Evolutionary conservation across 2,329 filamentous ascomycete genomes (phyloP).

Genomic region (Metarhizium album): DNA sequence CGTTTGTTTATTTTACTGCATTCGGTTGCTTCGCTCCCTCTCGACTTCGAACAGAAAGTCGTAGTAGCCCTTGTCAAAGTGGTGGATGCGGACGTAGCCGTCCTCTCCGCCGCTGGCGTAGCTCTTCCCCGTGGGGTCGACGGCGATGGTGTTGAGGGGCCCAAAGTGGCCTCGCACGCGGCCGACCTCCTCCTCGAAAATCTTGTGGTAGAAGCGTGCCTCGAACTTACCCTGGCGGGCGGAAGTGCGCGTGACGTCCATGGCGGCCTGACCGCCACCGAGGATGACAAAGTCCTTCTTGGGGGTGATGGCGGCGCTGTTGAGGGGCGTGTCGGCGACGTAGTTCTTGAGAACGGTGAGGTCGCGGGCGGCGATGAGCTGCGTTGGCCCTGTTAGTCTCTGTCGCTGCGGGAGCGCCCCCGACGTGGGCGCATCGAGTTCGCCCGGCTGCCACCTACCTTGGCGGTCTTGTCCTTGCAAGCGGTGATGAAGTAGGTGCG

Average conservation of each 20-base stretch:
- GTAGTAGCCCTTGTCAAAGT: constrained; percentile 98
- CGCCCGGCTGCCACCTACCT: constrained; percentile 39
- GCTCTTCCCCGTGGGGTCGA: constrained; percentile 79
- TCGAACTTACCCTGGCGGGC: constrained; percentile 98
- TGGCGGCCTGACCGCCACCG: constrained; percentile 94
- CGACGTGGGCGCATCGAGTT: not conserved
- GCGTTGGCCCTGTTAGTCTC: constrained; percentile 4
- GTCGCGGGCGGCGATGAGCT: constrained; percentile 76
- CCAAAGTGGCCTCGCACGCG: constrained; percentile 96
- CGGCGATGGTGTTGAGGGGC: constrained; percentile 90
- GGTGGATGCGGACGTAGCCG: constrained; percentile 94
- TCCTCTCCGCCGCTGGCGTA: constrained; percentile 97
- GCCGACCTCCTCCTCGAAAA: constrained; percentile 98
- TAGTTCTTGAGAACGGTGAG: constrained; percentile 92
- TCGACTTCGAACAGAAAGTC: constrained; percentile 99
- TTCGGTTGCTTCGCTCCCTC: constrained; percentile 56
- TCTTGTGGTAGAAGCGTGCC: constrained; percentile 98
- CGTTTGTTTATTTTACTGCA: constrained; percentile 18
- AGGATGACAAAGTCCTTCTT: constrained; percentile 98
- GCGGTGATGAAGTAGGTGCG: constrained; percentile 97
- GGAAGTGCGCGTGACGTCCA: constrained; percentile 94
- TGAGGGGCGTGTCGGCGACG: constrained; percentile 83
- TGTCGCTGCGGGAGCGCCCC: not conserved
- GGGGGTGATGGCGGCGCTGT: constrained; percentile 85
- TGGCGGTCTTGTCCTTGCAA: constrained; percentile 92